phyloP scores from a whole-genome alignment of 2,329 filamentous ascomycete genomes.

The Biscogniauxia mediterranea region DNA sequence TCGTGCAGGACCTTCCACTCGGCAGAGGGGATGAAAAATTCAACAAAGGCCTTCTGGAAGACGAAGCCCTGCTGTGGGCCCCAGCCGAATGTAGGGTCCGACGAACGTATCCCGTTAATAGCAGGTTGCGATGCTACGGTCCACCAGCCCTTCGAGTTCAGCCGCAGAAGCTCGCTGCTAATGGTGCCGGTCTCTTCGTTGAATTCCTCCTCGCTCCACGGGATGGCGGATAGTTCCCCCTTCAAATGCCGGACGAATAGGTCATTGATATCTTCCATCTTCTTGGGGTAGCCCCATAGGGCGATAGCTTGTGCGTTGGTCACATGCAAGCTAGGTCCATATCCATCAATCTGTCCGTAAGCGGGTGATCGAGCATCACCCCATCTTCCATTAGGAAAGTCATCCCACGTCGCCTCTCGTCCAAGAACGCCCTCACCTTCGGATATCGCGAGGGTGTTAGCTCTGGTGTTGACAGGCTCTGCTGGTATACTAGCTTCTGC shows the following conservation, averaged over 20 bases:
- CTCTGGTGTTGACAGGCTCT: slow-evolving; percentile 71
- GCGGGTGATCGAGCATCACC: slow-evolving; percentile 90
- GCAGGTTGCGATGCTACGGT: slow-evolving; percentile 94
- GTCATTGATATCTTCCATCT: slow-evolving; percentile 67
- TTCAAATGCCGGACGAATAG: slow-evolving; percentile 81
- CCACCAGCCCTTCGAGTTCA: slow-evolving; percentile 90
- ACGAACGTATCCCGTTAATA: slow-evolving; percentile 79
- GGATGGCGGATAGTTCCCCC: slow-evolving; percentile 76
- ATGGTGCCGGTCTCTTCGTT: slow-evolving; percentile 83
- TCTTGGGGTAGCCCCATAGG: slow-evolving; percentile 80
- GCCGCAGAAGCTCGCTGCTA: slow-evolving; percentile 66
- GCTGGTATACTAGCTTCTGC: slow-evolving; percentile 75
- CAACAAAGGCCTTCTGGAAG: slow-evolving; percentile 97
- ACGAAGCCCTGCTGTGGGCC: slow-evolving; percentile 90
- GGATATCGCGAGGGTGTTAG: slow-evolving; percentile 87
- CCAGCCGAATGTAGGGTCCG: slow-evolving; percentile 84
- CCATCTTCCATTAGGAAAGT: slow-evolving; percentile 95
- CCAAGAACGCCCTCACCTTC: slow-evolving; percentile 89
- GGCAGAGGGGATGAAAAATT: slow-evolving; percentile 79
- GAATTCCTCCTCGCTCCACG: slow-evolving; percentile 90
- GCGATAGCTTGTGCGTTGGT: slow-evolving; percentile 78
- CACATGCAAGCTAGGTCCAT: slow-evolving; percentile 92
- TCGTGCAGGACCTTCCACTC: slow-evolving; percentile 70
- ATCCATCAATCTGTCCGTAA: slow-evolving; percentile 97
- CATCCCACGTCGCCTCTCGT: slow-evolving; percentile 96